Conservation (phyloP, 2,329 filamentous ascomycete species). For the Fusarium sublunatum region DNA sequence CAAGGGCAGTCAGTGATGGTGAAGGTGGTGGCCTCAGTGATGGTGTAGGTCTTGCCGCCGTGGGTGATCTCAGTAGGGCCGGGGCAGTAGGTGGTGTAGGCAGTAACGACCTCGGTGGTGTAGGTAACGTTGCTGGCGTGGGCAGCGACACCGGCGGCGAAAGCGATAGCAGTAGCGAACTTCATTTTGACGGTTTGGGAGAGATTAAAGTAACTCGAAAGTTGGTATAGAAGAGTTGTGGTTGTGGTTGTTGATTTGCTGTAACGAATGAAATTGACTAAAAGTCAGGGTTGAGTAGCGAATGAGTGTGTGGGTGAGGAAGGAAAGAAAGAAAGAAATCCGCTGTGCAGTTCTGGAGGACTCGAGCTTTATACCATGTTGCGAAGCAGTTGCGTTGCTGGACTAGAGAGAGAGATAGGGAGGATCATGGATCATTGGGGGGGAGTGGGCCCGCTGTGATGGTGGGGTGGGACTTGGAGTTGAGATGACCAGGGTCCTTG, state of each 20-base stretch:
- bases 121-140: constrained; percentile 58
- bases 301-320: constrained; percentile 57
- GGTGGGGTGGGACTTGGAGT: constrained; percentile 26
- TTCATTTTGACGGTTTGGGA: constrained; percentile 68
- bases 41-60: constrained; percentile 74
- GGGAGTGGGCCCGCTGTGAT: constrained; percentile 17
- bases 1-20: constrained; percentile 79
- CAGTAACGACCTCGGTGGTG: constrained; percentile 73
- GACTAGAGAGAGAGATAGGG: constrained; percentile 22
- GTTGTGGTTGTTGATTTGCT: constrained; percentile 44
- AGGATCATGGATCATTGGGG: constrained; percentile 38
- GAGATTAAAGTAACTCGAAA: constrained; percentile 55
- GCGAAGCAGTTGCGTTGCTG: constrained; percentile 9
- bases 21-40: constrained; percentile 75
- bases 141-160: constrained; percentile 65
- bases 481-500: constrained; percentile 13
- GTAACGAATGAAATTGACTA: constrained; percentile 48
- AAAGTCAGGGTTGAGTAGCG: constrained; percentile 45
- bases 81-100: constrained; percentile 79
- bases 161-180: constrained; percentile 66
- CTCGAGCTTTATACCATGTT: constrained; percentile 62
- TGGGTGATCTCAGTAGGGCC: constrained; percentile 71
- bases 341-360: constrained; percentile 54
- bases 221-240: constrained; percentile 42
- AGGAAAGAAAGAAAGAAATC: constrained; percentile 50